Evolutionary conservation across 352 stramenopile genomes (phyloP).

Genomic region (Phytophthora pinifolia): DNA sequence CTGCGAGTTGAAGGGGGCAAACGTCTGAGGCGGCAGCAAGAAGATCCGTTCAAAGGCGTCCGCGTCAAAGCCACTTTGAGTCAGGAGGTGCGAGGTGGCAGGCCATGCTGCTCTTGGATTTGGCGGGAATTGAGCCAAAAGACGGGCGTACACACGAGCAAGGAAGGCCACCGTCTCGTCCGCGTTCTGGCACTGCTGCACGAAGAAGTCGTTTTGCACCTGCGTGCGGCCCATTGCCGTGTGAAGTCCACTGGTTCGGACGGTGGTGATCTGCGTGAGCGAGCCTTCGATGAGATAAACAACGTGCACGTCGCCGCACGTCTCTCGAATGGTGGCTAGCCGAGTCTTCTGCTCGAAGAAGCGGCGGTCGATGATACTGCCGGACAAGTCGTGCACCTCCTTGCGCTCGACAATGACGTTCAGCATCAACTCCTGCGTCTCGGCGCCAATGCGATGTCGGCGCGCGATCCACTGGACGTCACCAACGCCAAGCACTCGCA

Average conservation of each 20-base stretch:
- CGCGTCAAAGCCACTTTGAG: not conserved
- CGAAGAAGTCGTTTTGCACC: constrained; percentile 83
- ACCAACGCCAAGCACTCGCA: constrained; percentile 70
- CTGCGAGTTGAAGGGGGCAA: constrained; percentile 64
- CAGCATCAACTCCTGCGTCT: constrained; percentile 64
- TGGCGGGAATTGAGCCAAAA: constrained; percentile 57
- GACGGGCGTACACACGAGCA: constrained; percentile 55
- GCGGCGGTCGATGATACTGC: constrained; percentile 81
- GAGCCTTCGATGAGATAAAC: constrained; percentile 88
- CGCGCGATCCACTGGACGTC: constrained; percentile 82
- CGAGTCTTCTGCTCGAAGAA: constrained; percentile 84
- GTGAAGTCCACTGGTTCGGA: constrained; percentile 57
- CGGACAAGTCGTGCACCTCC: constrained; percentile 74
- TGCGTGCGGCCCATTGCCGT: constrained; percentile 80
- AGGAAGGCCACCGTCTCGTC: constrained; percentile 83
- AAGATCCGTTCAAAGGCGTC: constrained; percentile 38
- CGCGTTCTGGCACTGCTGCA: constrained; percentile 71
- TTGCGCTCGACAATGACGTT: constrained; percentile 88
- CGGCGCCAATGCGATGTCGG: constrained; percentile 37
- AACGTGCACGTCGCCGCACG: constrained; percentile 70
- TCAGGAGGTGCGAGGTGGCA: constrained; percentile 21
- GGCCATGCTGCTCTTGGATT: constrained; percentile 1
- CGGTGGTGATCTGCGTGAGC: constrained; percentile 66
- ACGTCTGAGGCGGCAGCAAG: constrained; percentile 49
- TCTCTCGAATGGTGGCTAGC: constrained; percentile 39